A percentile compares a stretch with the other conserved stretches of the same genome.
phyloP scores from a whole-genome alignment of 495 filamentous ascomycete species.

The Halenospora varia region DNA sequence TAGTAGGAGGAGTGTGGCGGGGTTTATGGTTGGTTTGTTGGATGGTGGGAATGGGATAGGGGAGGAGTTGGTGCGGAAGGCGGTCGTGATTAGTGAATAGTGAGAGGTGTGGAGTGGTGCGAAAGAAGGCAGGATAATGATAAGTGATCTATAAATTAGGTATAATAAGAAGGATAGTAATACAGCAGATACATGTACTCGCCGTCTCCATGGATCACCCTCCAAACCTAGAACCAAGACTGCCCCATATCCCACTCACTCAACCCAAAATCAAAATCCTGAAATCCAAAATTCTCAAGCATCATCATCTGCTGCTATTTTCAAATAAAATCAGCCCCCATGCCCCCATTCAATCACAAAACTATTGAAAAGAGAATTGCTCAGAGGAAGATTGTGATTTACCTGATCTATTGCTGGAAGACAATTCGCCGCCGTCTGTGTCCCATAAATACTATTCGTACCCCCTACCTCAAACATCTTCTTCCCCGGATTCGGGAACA shows the following conservation, averaged over 20 bases:
- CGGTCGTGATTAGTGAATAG: slow-evolving; percentile 2
- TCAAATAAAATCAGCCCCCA: background rate
- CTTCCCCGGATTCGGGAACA: too few relatives aligned
- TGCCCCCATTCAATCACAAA: background rate
- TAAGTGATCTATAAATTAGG: background rate
- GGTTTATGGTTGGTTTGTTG: background rate
- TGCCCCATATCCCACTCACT: slow-evolving; percentile 15
- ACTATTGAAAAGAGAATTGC: too few relatives aligned
- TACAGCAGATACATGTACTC: background rate
- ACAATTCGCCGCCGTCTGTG: too few relatives aligned
- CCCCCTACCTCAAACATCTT: too few relatives aligned
- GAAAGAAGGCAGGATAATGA: background rate
- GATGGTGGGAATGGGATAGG: background rate
- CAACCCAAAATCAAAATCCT: slow-evolving; percentile 14
- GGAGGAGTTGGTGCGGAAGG: background rate
- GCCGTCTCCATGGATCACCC: background rate
- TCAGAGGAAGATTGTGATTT: too few relatives aligned
- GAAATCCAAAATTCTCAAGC: background rate
- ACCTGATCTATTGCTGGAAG: too few relatives aligned
- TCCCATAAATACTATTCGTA: too few relatives aligned
- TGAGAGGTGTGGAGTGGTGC: background rate
- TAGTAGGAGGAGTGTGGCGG: slow-evolving; percentile 1
- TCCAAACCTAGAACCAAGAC: slow-evolving; percentile 6
- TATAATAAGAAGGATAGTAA: background rate
- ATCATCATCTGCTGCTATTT: background rate